These are phyloP conservation scores for Blastobotrys malaysiensis DNA, from an alignment of 1,139 yeast genomes.

Conservation along the genomic window DNA sequence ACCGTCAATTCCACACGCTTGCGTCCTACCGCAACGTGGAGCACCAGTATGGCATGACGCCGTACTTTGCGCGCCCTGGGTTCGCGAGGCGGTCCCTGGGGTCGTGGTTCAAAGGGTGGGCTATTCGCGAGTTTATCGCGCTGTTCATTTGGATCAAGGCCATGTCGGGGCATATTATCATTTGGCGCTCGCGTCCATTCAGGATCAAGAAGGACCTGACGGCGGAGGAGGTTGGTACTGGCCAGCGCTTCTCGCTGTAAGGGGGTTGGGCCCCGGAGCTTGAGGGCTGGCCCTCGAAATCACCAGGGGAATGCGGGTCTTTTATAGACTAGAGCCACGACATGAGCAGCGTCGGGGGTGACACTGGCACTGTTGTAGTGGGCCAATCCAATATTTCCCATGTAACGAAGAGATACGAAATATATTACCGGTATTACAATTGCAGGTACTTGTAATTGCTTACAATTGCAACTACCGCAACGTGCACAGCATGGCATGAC, in stretches of 20 bases:
- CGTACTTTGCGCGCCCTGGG: slow-evolving; percentile 28
- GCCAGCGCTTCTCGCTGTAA: neutral
- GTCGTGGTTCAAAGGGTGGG: slow-evolving; percentile 53
- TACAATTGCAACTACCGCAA: too few relatives aligned
- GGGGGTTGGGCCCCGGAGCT: too few relatives aligned
- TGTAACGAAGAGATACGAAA: too few relatives aligned
- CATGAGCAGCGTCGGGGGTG: too few relatives aligned
- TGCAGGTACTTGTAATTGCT: too few relatives aligned
- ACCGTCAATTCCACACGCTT: slow-evolving; percentile 49
- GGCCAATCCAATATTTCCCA: too few relatives aligned
- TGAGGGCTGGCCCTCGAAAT: too few relatives aligned
- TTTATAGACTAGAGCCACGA: too few relatives aligned
- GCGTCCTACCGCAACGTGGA: slow-evolving; percentile 34
- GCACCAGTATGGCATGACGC: slow-evolving; percentile 18
- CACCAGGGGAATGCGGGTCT: too few relatives aligned
- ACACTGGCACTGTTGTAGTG: too few relatives aligned
- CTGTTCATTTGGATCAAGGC: slow-evolving; percentile 82
- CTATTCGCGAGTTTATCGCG: slow-evolving; percentile 65
- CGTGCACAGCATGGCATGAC: too few relatives aligned
- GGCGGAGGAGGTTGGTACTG: slow-evolving; percentile 52
- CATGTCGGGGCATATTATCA: slow-evolving; percentile 69
- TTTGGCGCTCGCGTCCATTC: slow-evolving; percentile 81
- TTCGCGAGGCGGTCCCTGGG: slow-evolving; percentile 9
- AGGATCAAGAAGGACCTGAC: slow-evolving; percentile 66
- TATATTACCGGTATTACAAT: too few relatives aligned